Percentiles rank a stretch among this genome's conserved stretches.
These are phyloP conservation scores for Globisporangium recalcitrans DNA, from an alignment of 352 stramenopile species.

Conservation along the genomic window DNA sequence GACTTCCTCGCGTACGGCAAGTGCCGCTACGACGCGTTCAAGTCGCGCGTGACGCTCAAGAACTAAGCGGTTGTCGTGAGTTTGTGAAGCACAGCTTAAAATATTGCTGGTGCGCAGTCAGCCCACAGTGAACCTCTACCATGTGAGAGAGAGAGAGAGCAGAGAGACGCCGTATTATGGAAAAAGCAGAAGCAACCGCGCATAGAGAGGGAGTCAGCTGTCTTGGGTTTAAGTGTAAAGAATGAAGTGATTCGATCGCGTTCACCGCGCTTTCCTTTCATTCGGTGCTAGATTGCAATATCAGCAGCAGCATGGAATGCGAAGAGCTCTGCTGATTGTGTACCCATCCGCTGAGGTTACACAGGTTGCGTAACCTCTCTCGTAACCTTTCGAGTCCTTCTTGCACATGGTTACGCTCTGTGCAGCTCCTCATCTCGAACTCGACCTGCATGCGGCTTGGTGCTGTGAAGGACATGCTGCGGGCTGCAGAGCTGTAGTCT, in stretches of 20 bases:
- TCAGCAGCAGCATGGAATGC: too few species aligned
- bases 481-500: not conserved
- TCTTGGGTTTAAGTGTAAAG: conserved; percentile 3
- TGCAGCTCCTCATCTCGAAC: too few species aligned
- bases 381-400: not conserved
- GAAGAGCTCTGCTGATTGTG: not conserved
- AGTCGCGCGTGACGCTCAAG: conserved; percentile 46
- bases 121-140: not conserved
- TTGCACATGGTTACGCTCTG: too few species aligned
- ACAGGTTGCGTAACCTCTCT: not conserved
- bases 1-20: conserved; percentile 87
- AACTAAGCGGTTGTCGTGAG: conserved; percentile 21
- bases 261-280: not conserved
- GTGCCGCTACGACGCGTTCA: conserved; percentile 71
- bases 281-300: too few species aligned
- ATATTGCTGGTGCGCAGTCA: not conserved
- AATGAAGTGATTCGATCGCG: conserved; percentile 8
- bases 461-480: not conserved
- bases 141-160: not conserved
- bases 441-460: too few species aligned
- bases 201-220: conserved; percentile 3
- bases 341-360: not conserved
- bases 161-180: conserved; percentile 1
- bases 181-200: not conserved
- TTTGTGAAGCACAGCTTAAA: not conserved